A percentile compares a stretch with the other conserved stretches of the same genome.
These are phyloP conservation scores for Pilobolus umbonatus DNA, from an alignment of 192 early-diverging fungal species.

Conservation along the genomic window DNA sequence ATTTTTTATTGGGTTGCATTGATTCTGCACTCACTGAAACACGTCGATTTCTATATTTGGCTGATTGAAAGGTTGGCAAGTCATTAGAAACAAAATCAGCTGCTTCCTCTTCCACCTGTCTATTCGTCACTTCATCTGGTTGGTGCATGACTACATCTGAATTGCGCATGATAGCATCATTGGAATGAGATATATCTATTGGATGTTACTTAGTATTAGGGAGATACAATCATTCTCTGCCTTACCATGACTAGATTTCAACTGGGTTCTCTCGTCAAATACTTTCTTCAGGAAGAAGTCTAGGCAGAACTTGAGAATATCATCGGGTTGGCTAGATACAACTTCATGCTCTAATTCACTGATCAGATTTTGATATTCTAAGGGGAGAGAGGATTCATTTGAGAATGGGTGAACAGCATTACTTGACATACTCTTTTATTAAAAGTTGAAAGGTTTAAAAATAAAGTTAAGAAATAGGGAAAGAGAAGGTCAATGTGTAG, in stretches of 20 bases:
- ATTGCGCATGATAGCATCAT: not conserved
- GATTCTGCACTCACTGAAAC: constrained; percentile 41
- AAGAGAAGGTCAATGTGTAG: constrained; percentile 1
- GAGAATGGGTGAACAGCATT: not conserved
- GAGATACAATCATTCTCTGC: not conserved
- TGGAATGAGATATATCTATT: not conserved
- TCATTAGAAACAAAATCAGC: not conserved
- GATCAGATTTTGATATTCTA: not conserved
- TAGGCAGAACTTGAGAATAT: constrained; percentile 17
- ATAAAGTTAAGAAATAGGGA: not conserved
- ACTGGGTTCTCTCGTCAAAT: constrained; percentile 28
- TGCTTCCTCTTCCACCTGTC: not conserved
- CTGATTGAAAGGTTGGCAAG: constrained; percentile 15
- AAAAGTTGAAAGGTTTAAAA: not conserved
- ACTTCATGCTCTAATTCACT: not conserved
- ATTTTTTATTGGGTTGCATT: constrained; percentile 21
- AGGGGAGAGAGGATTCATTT: not conserved
- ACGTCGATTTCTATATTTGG: constrained; percentile 19
- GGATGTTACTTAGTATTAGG: not conserved
- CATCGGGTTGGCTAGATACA: not conserved
- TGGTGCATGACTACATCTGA: not conserved
- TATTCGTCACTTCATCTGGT: too few relatives aligned
- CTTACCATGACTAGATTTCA: not conserved
- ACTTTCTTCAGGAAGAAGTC: constrained; percentile 24
- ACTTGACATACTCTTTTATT: not conserved